Evolutionary conservation across 345 rosid genomes (phyloP).

Genomic region (Populus euphratica): DNA sequence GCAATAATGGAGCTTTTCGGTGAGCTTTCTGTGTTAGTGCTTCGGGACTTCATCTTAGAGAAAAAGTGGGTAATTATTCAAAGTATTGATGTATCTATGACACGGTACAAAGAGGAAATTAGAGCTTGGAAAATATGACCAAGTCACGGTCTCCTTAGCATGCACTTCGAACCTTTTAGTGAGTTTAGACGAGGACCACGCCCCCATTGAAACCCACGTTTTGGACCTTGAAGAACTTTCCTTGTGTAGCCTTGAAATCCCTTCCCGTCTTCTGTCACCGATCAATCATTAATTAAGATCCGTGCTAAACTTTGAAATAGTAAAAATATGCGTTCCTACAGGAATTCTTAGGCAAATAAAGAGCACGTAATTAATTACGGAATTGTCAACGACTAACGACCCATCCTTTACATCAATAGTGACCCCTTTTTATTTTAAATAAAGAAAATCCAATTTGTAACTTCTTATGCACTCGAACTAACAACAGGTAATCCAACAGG

Average conservation of each 20-base stretch:
- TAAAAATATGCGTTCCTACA: too few relatives aligned
- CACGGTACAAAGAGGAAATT: background rate
- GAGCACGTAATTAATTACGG: too few relatives aligned
- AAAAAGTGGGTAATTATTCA: background rate
- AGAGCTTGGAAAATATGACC: conserved; percentile 13
- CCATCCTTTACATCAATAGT: too few relatives aligned
- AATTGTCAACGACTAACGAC: too few relatives aligned
- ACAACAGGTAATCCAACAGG: too few relatives aligned
- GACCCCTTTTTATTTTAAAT: too few relatives aligned
- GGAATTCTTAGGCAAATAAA: too few relatives aligned
- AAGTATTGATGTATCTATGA: conserved; percentile 14
- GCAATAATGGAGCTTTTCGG: background rate
- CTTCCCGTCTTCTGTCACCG: background rate
- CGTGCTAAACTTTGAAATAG: too few relatives aligned
- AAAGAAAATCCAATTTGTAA: too few relatives aligned
- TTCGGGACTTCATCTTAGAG: background rate
- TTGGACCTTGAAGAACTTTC: conserved; percentile 7
- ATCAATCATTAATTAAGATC: too few relatives aligned
- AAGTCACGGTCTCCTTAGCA: conserved; percentile 18
- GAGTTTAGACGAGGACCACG: conserved; percentile 12
- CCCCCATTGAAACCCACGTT: background rate
- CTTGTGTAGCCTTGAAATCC: background rate
- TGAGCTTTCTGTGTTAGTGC: conserved; percentile 5
- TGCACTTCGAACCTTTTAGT: background rate
- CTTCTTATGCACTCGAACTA: too few relatives aligned